Base-by-base conservation (phyloP, 2,329 filamentous ascomycete species). In the Rutstroemia sp. region DNA sequence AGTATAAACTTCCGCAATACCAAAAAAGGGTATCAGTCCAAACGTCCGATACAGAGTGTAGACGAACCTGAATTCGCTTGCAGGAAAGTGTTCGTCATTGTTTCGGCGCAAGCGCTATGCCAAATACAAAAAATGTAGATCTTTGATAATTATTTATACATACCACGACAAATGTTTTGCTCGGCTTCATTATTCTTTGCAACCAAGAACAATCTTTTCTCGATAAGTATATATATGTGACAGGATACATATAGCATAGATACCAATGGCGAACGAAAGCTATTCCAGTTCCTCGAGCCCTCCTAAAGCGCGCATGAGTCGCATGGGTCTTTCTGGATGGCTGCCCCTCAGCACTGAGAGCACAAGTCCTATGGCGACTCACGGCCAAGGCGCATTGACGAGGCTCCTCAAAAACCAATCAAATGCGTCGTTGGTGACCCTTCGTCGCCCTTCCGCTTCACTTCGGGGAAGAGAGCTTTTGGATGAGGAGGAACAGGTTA, bases 351-450 rank as follows among this genome's bases (percentile, higher is more conserved):
- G 44, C 37, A 52, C 45, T 12, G 68, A 69, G 44, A 66, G 66
- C 53, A 52, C 55, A 3, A 68, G 56, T 46, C 66, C 66, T 27
- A 65, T 70, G 64, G 59, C 60, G 10, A 66, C 65, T 19, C 68
- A 70, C 49, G 68, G 68, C 16, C 52, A 64, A 38, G 68, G 69
- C 8, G 56, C 59, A 16, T 55, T 71, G 9, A 64, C 57, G 7
- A 62, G 44, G 21, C 61, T 71, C 6, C 69, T 71, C 25, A 65
- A 58, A 30, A 63, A 62, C 5, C 63, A 64, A n/a, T 68, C 67
- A 7, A 64, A 58, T 46, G 52, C 62, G 12, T 68, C 67, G 23
- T 51, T 69, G 18, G 41, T 61, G 16, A 57, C n/a, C 18, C 38
- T 58, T 27, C 62, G 64, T 7, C 54, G 62, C 19, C 42, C 56